A percentile compares a stretch with the other conserved stretches of the same genome.
Evolutionary conservation across 2,329 filamentous ascomycete species (phyloP).

Genomic region (Aspergillus unguis): DNA sequence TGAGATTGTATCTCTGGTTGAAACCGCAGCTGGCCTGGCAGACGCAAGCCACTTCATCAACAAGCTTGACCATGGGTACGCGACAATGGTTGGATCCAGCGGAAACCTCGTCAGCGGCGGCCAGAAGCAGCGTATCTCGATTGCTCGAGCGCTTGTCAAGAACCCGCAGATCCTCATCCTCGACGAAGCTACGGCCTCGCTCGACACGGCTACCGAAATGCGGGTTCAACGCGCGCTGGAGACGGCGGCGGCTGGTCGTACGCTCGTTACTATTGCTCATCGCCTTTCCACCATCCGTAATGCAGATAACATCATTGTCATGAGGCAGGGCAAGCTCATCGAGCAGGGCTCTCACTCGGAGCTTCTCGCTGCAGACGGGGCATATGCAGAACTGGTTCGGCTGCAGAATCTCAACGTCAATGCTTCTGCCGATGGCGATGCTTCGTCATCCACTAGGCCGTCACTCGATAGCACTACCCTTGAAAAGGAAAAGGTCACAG

Average conservation of each 20-base stretch:
- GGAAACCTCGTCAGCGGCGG: constrained; percentile 54
- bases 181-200: constrained; percentile 37
- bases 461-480: constrained; percentile 23
- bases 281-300: constrained; percentile 35
- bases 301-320: constrained; percentile 38
- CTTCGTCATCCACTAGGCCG: not conserved
- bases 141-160: constrained; percentile 78
- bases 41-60: constrained; percentile 30
- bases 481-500: constrained; percentile 15
- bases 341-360: constrained; percentile 35
- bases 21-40: constrained; percentile 26
- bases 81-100: constrained; percentile 34
- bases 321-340: constrained; percentile 32
- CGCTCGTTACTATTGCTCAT: constrained; percentile 38
- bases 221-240: constrained; percentile 33
- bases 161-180: constrained; percentile 70
- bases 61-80: constrained; percentile 23
- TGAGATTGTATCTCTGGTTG: constrained; percentile 29
- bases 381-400: constrained; percentile 50
- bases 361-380: constrained; percentile 34
- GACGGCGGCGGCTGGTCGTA: constrained; percentile 28
- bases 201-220: constrained; percentile 36
- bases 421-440: not conserved
- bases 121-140: constrained; percentile 85
- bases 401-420: constrained; percentile 39